phyloP scores from a whole-genome alignment of 129 eudicot species.

The Tagetes erecta region DNA sequence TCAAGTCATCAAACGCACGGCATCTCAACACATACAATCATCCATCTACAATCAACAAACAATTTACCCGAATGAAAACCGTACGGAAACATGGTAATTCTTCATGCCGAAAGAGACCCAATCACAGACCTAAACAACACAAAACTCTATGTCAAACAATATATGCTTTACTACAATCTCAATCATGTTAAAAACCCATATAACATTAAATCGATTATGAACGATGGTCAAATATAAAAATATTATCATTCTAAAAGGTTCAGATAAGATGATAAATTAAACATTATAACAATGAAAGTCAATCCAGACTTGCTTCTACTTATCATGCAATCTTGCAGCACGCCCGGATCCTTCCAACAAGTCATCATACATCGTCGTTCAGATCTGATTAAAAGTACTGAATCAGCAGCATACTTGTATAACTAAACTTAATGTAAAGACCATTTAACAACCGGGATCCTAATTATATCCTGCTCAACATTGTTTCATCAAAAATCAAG shows the following conservation, averaged over 20 bases:
- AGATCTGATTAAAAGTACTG: conserved; percentile 73
- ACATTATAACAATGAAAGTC: conserved; percentile 19
- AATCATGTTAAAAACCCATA: conserved; percentile 8
- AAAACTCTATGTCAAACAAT: conserved; percentile 45
- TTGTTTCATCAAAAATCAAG: conserved; percentile 3
- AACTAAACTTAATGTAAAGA: conserved; percentile 24
- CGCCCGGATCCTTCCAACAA: conserved; percentile 54
- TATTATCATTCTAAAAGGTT: conserved; percentile 27
- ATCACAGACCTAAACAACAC: conserved; percentile 76
- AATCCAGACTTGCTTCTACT: conserved; percentile 36
- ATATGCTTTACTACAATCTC: conserved; percentile 11
- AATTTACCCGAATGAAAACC: conserved; percentile 34
- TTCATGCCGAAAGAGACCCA: conserved; percentile 54
- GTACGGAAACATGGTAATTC: conserved; percentile 35
- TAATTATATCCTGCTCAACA: background rate
- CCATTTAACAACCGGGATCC: conserved; percentile 19
- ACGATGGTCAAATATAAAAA: conserved; percentile 2
- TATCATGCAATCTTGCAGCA: conserved; percentile 52
- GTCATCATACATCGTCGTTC: conserved; percentile 87
- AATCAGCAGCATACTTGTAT: conserved; percentile 52
- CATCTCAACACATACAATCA: conserved; percentile 47
- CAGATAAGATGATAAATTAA: conserved; percentile 9
- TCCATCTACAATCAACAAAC: conserved; percentile 83
- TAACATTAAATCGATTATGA: conserved; percentile 7
- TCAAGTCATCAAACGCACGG: conserved; percentile 42